Evolutionary conservation across 306 rosid species (phyloP), one percentile per base, ranked within the genome.

Genomic region (Heteromeles arbutifolia): DNA sequence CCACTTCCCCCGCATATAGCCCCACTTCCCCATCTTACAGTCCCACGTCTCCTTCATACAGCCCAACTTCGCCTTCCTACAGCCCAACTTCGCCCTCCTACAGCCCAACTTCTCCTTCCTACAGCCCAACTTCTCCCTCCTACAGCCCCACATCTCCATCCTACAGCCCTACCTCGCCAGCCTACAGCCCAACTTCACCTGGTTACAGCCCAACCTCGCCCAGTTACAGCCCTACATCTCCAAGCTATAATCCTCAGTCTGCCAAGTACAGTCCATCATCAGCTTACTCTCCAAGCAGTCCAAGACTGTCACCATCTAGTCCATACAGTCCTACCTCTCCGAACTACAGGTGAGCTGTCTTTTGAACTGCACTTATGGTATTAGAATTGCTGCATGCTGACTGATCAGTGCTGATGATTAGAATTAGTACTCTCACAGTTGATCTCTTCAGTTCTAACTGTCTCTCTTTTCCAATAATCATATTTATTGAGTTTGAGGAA

Each of bases 281-380:
- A 78, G 97, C 99, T 5, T 95, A 95, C 75, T 95, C 97, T 69
- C 99, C 99, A 21, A 90, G 97, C 87, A 95, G 99, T 72, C 99
- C 97, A 8, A 89, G 97, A 68, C 34, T 95, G 80, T 87, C 99
- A 26, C 97, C 99, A 22, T 84, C 98, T 32, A 95, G 99, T 82
- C 97, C 99, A 11, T 95, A 95, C 65, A 92, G 98, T 83, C 99
- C 97, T 24, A 89, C 99, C 10, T 95, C 97, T 64, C 99, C 99
- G 4, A 95, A 86, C 81, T 95, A 96, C 70, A 96, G 99, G 99
- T 89, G 73, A 80, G 82, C 31, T 48, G 25, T 81, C 65, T 59
- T 73, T 70, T 11, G 59, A 61, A 50, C 67, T 74, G 39, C 34
- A 75, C 32, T n/a, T 32, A 4, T 65, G 73, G 26, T 53, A 66